phyloP scores from a whole-genome alignment of 108 stramenopile genomes.

The Schizochytrium sp. region DNA sequence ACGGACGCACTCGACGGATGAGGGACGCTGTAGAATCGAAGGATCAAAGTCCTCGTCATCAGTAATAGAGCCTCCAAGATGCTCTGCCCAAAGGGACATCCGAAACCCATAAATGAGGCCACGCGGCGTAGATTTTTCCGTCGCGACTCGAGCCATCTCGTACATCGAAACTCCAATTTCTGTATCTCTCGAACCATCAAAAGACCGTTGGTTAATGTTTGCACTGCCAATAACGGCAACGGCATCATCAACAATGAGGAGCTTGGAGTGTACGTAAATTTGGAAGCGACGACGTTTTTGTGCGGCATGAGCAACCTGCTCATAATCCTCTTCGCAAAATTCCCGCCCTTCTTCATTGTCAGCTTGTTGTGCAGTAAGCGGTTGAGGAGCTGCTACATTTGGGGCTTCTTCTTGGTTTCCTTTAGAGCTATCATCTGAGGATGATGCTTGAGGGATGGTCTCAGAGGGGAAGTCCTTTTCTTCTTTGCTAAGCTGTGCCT shows the following conservation, averaged over 20 bases:
- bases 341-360: background rate
- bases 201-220: conserved; percentile 79
- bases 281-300: conserved; percentile 50
- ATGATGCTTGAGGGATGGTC: background rate
- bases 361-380: background rate
- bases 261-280: conserved; percentile 82
- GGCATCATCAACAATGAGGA: conserved; percentile 82
- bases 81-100: conserved; percentile 54
- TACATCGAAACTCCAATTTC: conserved; percentile 67
- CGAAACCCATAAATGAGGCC: conserved; percentile 45
- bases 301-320: conserved; percentile 18
- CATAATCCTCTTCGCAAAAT: conserved; percentile 21
- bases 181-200: conserved; percentile 78
- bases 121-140: background rate
- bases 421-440: background rate
- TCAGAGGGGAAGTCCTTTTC: background rate
- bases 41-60: conserved; percentile 46
- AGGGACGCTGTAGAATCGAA: conserved; percentile 41
- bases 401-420: background rate
- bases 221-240: conserved; percentile 78
- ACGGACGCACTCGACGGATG: conserved; percentile 13
- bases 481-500: background rate
- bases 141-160: background rate
- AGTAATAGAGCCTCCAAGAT: background rate
- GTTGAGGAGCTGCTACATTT: background rate